These are phyloP conservation scores for Fagopyrum esculentum DNA, from an alignment of 148 eudicot species.

Conservation along the genomic window DNA sequence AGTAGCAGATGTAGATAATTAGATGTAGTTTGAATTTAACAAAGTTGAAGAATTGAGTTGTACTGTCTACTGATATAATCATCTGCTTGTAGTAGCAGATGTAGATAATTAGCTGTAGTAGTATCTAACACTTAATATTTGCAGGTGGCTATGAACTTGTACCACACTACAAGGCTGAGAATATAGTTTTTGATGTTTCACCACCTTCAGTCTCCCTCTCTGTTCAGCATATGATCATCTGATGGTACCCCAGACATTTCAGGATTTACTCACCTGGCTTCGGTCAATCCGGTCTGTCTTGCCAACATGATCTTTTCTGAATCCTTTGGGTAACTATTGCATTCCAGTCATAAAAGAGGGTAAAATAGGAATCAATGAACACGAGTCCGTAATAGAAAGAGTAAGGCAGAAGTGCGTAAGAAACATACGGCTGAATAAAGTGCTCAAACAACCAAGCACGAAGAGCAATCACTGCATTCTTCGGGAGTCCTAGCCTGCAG, in stretches of 20 bases:
- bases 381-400: background rate
- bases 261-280: slow-evolving; percentile 80
- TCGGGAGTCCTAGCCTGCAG: slow-evolving; percentile 64
- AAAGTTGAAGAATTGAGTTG: background rate
- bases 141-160: slow-evolving; percentile 84
- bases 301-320: slow-evolving; percentile 86
- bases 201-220: slow-evolving; percentile 63
- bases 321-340: slow-evolving; percentile 80
- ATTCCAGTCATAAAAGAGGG: slow-evolving; percentile 11
- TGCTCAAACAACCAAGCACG: slow-evolving; percentile 99
- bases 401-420: background rate
- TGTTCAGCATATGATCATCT: slow-evolving; percentile 87
- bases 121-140: slow-evolving; percentile 19
- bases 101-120: background rate
- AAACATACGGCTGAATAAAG: slow-evolving; percentile 87
- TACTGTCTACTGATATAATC: too few species aligned
- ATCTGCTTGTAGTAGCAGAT: background rate
- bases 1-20: too few species aligned
- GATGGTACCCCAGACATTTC: slow-evolving; percentile 63
- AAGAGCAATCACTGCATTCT: slow-evolving; percentile 74
- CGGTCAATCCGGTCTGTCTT: slow-evolving; percentile 80
- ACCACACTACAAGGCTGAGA: slow-evolving; percentile 95
- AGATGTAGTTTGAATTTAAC: background rate
- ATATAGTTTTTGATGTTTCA: slow-evolving; percentile 90
- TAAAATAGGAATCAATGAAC: background rate